phyloP scores from a whole-genome alignment of 192 early-diverging fungal species.

The Coemansia sp. region DNA sequence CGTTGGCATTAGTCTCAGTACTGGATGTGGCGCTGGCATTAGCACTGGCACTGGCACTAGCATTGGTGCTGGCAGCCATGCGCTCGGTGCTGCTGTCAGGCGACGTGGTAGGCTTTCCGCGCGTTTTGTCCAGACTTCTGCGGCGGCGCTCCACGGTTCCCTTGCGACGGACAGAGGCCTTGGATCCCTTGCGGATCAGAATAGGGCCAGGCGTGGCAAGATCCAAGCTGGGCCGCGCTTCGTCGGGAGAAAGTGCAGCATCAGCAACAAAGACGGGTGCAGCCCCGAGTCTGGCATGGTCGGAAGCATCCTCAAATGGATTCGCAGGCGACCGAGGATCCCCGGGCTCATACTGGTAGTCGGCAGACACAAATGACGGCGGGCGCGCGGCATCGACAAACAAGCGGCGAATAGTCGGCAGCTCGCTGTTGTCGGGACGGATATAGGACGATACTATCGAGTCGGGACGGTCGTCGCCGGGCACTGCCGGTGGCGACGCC shows the following conservation, averaged over 20 bases:
- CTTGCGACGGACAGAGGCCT: constrained; percentile 50
- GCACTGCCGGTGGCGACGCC: not conserved
- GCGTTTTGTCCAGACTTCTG: no score
- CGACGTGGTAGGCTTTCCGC: no score
- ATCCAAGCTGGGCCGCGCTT: constrained; percentile 5
- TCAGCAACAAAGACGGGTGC: constrained; percentile 38
- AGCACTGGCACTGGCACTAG: not conserved
- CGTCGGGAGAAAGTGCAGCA: not conserved
- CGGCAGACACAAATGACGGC: constrained; percentile 42
- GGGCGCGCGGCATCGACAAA: constrained; percentile 21
- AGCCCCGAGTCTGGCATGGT: constrained; percentile 1
- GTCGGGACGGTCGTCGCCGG: constrained; percentile 15
- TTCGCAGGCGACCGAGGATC: constrained; percentile 9
- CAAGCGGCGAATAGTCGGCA: constrained; percentile 16
- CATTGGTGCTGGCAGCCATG: not conserved
- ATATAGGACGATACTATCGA: constrained; percentile 43
- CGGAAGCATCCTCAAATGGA: constrained; percentile 11
- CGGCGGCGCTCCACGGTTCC: constrained; percentile 42
- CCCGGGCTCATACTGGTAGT: constrained; percentile 48
- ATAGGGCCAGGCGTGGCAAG: constrained; percentile 23
- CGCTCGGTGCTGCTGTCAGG: not conserved
- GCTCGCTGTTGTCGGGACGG: constrained; percentile 27
- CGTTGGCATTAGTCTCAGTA: no score
- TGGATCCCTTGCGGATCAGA: constrained; percentile 50
- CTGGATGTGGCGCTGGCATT: not conserved